Evolutionary conservation across 305 asterid species (phyloP).

Genomic region (Salvia sclarea): DNA sequence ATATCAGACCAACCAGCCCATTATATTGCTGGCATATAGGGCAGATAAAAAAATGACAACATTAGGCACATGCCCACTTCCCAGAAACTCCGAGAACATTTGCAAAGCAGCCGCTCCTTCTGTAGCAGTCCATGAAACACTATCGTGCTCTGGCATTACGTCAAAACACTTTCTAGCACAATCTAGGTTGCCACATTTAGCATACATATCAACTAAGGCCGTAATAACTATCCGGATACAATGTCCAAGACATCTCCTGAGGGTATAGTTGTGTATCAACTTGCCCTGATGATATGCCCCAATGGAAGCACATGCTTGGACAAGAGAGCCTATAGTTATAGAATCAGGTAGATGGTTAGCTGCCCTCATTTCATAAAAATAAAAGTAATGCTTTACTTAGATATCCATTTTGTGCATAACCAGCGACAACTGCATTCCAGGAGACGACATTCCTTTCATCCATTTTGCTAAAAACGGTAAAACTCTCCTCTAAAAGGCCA

Average conservation of each 20-base stretch:
- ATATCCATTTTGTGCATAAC: slow-evolving; percentile 63
- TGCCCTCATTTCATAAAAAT: slow-evolving; percentile 64
- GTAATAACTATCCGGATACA: slow-evolving; percentile 66
- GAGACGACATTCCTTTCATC: slow-evolving; percentile 67
- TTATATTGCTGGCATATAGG: slow-evolving; percentile 71
- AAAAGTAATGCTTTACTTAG: slow-evolving; percentile 47
- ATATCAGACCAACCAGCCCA: slow-evolving; percentile 65
- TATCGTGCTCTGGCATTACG: slow-evolving; percentile 58
- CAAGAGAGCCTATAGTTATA: slow-evolving; percentile 67
- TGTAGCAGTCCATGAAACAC: slow-evolving; percentile 72
- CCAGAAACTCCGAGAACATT: slow-evolving; percentile 53
- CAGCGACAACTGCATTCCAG: slow-evolving; percentile 80
- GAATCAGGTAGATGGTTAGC: slow-evolving; percentile 61
- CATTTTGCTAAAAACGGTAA: slow-evolving; percentile 56
- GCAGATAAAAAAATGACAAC: slow-evolving; percentile 57
- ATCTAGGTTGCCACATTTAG: slow-evolving; percentile 73
- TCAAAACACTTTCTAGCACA: slow-evolving; percentile 68
- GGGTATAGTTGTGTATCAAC: slow-evolving; percentile 67
- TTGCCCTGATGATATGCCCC: slow-evolving; percentile 85
- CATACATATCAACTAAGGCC: slow-evolving; percentile 84
- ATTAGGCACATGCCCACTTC: slow-evolving; percentile 51
- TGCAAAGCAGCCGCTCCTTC: slow-evolving; percentile 68
- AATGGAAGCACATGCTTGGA: slow-evolving; percentile 76
- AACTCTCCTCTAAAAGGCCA: slow-evolving; percentile 55
- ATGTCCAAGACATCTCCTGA: slow-evolving; percentile 60